Percentiles rank a stretch among this genome's conserved stretches.
Evolutionary conservation across 1,139 yeast genomes (phyloP).

Genomic region (Scheffersomyces segobiensis): DNA sequence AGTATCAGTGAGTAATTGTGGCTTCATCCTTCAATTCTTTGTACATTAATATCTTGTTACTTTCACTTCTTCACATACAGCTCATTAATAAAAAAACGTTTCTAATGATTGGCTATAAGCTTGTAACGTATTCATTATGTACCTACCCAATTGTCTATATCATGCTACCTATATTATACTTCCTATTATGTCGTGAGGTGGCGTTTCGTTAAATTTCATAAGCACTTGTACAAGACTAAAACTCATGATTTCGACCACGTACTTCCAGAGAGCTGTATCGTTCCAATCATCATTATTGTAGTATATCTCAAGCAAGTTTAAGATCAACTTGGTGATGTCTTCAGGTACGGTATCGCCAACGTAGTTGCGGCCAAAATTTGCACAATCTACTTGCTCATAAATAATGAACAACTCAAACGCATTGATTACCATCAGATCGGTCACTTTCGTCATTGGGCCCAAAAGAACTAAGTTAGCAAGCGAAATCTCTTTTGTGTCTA

Average conservation of each 20-base stretch:
- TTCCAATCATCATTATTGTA: slow-evolving; percentile 7
- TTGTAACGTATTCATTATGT: not conserved
- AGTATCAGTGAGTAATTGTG: slow-evolving; percentile 4
- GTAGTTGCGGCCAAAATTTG: slow-evolving; percentile 6
- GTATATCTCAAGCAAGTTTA: slow-evolving; percentile 11
- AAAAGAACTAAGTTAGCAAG: slow-evolving; percentile 1
- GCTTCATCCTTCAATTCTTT: not conserved
- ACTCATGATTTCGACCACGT: slow-evolving; percentile 18
- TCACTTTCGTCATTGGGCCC: not conserved
- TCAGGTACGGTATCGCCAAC: slow-evolving; percentile 5
- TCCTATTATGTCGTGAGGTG: slow-evolving; percentile 11
- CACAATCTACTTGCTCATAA: slow-evolving; percentile 10
- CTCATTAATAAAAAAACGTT: not conserved
- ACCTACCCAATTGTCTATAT: not conserved
- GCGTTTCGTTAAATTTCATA: slow-evolving; percentile 17
- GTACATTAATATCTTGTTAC: not conserved
- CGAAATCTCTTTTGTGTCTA: slow-evolving; percentile 4
- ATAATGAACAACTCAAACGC: slow-evolving; percentile 7
- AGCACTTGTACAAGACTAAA: slow-evolving; percentile 17
- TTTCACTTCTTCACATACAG: not conserved
- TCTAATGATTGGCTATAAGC: not conserved
- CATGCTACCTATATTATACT: not conserved
- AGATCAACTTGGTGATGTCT: slow-evolving; percentile 10
- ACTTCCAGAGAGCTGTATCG: slow-evolving; percentile 19
- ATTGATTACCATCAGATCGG: slow-evolving; percentile 4